Conservation (phyloP, 75 land plant species). For the Sequoia sempervirens region DNA sequence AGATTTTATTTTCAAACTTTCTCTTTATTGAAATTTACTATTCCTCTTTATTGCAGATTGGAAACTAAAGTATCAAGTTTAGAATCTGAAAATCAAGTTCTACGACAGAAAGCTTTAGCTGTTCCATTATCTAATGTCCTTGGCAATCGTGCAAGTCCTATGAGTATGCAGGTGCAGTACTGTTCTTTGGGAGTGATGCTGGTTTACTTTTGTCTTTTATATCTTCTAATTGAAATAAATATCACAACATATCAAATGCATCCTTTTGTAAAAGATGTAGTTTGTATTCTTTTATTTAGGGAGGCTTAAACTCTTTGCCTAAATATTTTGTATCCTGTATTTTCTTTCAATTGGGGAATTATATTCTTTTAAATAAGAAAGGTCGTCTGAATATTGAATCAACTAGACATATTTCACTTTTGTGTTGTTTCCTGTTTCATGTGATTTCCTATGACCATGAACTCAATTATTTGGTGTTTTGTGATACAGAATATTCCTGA, state of each 20-base stretch:
- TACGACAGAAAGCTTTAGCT: conserved; percentile 63
- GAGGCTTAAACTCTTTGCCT: neutral
- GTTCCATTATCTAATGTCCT: conserved; percentile 47
- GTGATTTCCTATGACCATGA: neutral
- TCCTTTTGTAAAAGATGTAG: neutral
- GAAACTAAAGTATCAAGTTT: conserved; percentile 74
- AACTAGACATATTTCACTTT: neutral
- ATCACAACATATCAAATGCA: neutral
- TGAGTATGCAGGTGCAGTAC: conserved; percentile 16
- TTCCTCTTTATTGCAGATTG: conserved; percentile 35
- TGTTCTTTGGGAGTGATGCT: neutral
- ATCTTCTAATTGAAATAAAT: neutral
- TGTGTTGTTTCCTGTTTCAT: neutral
- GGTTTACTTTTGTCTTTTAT: neutral
- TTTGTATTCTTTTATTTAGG: neutral
- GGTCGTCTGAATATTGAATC: neutral
- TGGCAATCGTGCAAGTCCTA: conserved; percentile 19
- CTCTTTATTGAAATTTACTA: neutral
- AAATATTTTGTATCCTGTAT: neutral
- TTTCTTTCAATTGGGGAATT: neutral
- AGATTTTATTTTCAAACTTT: conserved; percentile 2
- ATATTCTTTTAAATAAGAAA: neutral
- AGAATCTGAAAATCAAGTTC: conserved; percentile 86
- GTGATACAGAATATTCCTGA: conserved; percentile 30
- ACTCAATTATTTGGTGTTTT: neutral